Evolutionary conservation across 2,329 filamentous ascomycete species (phyloP), one percentile per base, ranked within the genome.

Genomic region (Botrytis pseudocinerea): DNA sequence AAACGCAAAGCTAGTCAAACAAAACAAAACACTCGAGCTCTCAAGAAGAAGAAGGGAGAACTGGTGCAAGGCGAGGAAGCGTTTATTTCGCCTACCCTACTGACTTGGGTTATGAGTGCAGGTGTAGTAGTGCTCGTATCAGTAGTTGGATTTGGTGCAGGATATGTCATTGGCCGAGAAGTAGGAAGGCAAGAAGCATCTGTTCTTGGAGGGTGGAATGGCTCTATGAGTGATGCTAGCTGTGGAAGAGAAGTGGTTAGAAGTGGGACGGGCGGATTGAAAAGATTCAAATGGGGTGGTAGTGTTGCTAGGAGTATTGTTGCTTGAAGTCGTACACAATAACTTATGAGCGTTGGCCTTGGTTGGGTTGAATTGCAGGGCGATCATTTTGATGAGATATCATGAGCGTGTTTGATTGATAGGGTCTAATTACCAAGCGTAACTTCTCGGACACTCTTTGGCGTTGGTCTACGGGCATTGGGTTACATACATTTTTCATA

Each of bases 81-180:
- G 3, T 79, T 86, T 51, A 85, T 91, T 70, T 89, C 86, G 69
- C 89, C 89, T 48, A 90, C 89, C 1, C 81, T 91, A 12, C 80
- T 91, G 68, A 89, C 89, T 0, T 91, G 89, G 80, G 88, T 90
- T 9, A 85, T 92, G 71, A 89, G 88, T 73, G 90, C 90, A 12
- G 90, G 90, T 28, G 90, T 92, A 1, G 88, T 92, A 2, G 89
- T 92, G 14, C 84, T 92, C 18, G 87, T 92, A 4, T 90, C 88
- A 12, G 90, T 91, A 1, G 89, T 92, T 48, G 90, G 90, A 2
- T 92, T 92, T 76, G 89, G 90, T 4, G 90, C 90, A 14, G 90
- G 90, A 18, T 91, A 91, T 78, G 89, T 91, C 38, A 89, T 91
- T 74, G 90, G 90, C 8, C 84, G 89, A 40, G 90, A 92, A 77